Conservation (phyloP, 257 asterid species). For the Petrea volubilis region DNA sequence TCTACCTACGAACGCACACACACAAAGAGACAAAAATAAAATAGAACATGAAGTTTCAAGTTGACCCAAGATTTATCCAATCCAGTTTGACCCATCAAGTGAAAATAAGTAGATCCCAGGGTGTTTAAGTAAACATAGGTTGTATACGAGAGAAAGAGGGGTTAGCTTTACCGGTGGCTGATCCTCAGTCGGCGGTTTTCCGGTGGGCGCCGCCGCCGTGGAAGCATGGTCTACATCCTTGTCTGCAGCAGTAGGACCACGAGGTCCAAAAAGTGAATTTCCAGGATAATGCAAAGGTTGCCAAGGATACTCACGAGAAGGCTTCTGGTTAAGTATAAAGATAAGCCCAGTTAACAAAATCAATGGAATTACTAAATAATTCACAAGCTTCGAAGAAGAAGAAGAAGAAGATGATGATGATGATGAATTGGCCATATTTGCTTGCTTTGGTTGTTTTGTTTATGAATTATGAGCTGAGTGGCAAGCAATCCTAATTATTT, state of each 20-base stretch:
- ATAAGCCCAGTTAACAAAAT: slow-evolving; percentile 41
- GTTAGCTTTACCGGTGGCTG: slow-evolving; percentile 25
- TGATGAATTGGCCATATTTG: slow-evolving; percentile 31
- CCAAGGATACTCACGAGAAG: slow-evolving; percentile 22
- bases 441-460: background rate
- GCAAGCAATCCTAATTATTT: background rate
- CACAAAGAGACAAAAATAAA: background rate
- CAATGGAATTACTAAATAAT: slow-evolving; percentile 43
- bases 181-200: slow-evolving; percentile 3
- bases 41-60: background rate
- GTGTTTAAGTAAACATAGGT: background rate
- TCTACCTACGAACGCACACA: background rate
- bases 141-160: background rate
- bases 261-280: background rate
- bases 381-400: slow-evolving; percentile 40
- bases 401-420: slow-evolving; percentile 35
- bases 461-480: background rate
- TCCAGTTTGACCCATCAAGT: background rate
- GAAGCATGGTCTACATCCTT: background rate
- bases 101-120: background rate
- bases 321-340: slow-evolving; percentile 29
- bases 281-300: background rate
- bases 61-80: background rate
- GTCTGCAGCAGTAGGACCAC: background rate
- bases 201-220: slow-evolving; percentile 16